Evolutionary conservation across 495 filamentous ascomycete genomes (phyloP).

Genomic region (Neurospora sp.): DNA sequence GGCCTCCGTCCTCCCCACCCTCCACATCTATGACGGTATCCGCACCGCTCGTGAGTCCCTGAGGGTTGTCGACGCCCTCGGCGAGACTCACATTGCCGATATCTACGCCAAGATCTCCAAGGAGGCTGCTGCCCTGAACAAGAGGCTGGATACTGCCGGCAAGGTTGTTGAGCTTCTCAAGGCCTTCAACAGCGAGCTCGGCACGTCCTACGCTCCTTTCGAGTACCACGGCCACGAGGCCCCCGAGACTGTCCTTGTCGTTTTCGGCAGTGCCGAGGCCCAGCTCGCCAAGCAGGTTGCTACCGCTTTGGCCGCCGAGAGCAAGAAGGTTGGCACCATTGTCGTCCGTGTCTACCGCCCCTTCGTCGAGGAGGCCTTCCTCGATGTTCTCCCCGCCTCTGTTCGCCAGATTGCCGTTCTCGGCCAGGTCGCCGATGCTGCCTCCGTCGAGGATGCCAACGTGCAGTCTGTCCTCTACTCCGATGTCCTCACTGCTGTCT

Average conservation of each 20-base stretch:
- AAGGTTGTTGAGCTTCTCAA: conserved; percentile 66
- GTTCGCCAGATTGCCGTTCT: conserved; percentile 61
- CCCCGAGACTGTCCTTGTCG: conserved; percentile 72
- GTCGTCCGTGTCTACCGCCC: conserved; percentile 90
- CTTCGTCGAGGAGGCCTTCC: conserved; percentile 88
- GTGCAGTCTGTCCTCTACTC: conserved; percentile 75
- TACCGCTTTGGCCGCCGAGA: conserved; percentile 55
- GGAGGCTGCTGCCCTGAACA: conserved; percentile 50
- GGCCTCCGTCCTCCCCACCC: conserved; percentile 66
- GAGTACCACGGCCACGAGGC: conserved; percentile 84
- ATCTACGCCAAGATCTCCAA: conserved; percentile 60
- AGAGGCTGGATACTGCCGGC: conserved; percentile 61
- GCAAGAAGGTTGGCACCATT: conserved; percentile 70
- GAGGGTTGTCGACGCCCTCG: conserved; percentile 74
- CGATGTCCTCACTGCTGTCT: conserved; percentile 76
- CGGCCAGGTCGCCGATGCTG: conserved; percentile 46
- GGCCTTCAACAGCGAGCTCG: conserved; percentile 83
- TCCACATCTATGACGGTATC: conserved; percentile 91
- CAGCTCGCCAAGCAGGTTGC: conserved; percentile 78
- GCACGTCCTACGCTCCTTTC: conserved; percentile 83
- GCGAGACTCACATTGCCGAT: conserved; percentile 56
- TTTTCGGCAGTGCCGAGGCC: conserved; percentile 84
- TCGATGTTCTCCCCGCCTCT: conserved; percentile 65
- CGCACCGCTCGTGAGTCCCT: conserved; percentile 76
- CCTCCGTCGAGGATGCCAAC: conserved; percentile 53